Evolutionary conservation across 2,329 filamentous ascomycete species (phyloP), one percentile per base, ranked within the genome.

Genomic region (Hypoxylon sp.): DNA sequence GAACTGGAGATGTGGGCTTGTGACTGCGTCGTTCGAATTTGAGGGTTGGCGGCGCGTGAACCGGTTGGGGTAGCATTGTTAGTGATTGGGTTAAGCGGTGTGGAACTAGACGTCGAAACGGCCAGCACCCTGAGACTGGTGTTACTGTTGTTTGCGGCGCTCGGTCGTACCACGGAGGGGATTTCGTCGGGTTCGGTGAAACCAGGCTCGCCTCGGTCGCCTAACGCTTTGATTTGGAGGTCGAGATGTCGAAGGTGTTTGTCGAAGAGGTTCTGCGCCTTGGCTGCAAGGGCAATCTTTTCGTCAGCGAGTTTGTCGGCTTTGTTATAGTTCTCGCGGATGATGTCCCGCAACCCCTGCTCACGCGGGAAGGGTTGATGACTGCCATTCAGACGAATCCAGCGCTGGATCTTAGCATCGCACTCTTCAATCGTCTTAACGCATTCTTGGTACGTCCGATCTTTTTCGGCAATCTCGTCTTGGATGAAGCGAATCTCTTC

Each of bases 401-500:
- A 94, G 80, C 92, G 93, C 77, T 97, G 93, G 44, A 96, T 89
- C 76, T 90, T 90, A 59, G 81, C 86, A 76, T 97, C 93, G 71
- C 91, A 90, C 65, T 91, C 89, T 44, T 89, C 87, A 76, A 94
- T 93, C 71, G 87, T 86, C 68, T 88, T 86, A 65, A 90, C 84
- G 77, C 91, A 90, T 52, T 93, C 90, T 76, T 88, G 84, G 73
- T 93, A 91, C 71, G 89, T 85, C 54, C 88, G 86, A 78, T 97
- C 93, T 79, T 94, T 95, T 78, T 92, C 91, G 76, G 90, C 85
- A 70, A 95, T 92, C 81, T 96, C 93, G 77, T 94, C 92, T 76
- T 94, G 91, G 69, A 95, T 86, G 81, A 94, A 94, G 19, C 91
- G 90, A 66, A 96, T 90, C 81, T 96, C 93, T 70, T 93, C 91